Evolutionary conservation across 805 yeast species (phyloP).

Genomic region (Kluyveromyces dobzhanskii): DNA sequence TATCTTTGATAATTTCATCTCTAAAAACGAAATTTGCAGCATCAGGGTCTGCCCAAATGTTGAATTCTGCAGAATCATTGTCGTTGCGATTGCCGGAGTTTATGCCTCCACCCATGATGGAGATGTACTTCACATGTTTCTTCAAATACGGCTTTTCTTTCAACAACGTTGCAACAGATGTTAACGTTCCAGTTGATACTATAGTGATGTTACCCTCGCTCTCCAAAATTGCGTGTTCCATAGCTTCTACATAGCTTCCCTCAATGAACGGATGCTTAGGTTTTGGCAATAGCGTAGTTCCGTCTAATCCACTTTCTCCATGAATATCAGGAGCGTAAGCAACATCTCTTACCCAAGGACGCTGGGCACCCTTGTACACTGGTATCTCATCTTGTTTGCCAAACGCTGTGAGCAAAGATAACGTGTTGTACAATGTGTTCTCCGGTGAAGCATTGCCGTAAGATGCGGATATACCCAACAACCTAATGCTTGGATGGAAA

Average conservation of each 20-base stretch:
- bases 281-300: conserved; percentile 50
- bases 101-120: conserved; percentile 71
- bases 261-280: conserved; percentile 32
- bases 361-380: conserved; percentile 57
- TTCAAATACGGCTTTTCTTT: conserved; percentile 45
- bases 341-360: conserved; percentile 46
- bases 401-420: conserved; percentile 57
- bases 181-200: conserved; percentile 71
- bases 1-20: conserved; percentile 39
- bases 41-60: conserved; percentile 63
- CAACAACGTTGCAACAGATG: conserved; percentile 58
- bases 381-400: conserved; percentile 38
- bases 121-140: conserved; percentile 40
- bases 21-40: conserved; percentile 56
- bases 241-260: conserved; percentile 32
- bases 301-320: conserved; percentile 72
- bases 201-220: conserved; percentile 45
- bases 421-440: conserved; percentile 60
- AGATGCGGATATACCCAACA: conserved; percentile 67
- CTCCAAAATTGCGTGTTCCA: conserved; percentile 36
- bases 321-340: conserved; percentile 54
- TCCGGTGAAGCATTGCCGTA: conserved; percentile 62
- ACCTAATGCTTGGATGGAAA: conserved; percentile 47
- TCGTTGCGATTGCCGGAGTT: conserved; percentile 39
- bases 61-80: conserved; percentile 60